These are phyloP conservation scores for Tripidium arundinaceum DNA, from an alignment of 202 grass and related monocot species.

Conservation along the genomic window DNA sequence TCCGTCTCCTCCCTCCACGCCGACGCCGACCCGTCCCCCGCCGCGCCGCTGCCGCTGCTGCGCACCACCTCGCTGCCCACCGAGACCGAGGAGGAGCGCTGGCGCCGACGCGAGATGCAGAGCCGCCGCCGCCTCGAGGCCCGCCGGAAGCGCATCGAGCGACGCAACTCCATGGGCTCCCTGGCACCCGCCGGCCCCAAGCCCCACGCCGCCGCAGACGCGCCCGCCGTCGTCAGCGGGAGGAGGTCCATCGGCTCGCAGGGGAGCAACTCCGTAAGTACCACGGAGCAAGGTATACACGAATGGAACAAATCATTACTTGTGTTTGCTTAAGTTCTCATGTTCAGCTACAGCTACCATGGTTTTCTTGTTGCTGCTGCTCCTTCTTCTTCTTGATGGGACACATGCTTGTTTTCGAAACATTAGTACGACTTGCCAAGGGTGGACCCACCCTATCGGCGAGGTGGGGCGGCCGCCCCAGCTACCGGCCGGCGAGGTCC, in stretches of 20 bases:
- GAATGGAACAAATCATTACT: neutral
- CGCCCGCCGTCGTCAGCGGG: neutral
- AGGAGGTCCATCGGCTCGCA: slow-evolving; percentile 47
- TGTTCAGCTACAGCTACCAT: neutral
- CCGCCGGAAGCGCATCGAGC: slow-evolving; percentile 66
- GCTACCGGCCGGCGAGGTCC: too few relatives aligned
- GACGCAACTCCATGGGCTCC: slow-evolving; percentile 55
- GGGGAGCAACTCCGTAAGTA: slow-evolving; percentile 43
- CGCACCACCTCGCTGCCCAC: slow-evolving; percentile 82
- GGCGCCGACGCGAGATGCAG: slow-evolving; percentile 75
- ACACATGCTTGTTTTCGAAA: neutral
- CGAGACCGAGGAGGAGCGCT: slow-evolving; percentile 64
- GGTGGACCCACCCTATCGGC: too few relatives aligned
- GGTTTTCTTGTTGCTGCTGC: neutral
- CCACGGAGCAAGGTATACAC: slow-evolving; percentile 37
- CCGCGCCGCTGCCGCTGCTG: slow-evolving; percentile 40
- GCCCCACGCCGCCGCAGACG: slow-evolving; percentile 16
- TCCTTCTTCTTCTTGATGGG: neutral
- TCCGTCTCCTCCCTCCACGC: slow-evolving; percentile 33
- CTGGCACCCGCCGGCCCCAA: neutral
- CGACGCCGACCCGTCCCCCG: slow-evolving; percentile 4
- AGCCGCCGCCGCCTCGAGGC: slow-evolving; percentile 60
- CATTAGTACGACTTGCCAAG: neutral
- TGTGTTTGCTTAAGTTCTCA: neutral
- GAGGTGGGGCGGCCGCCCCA: too few relatives aligned